phyloP scores from a whole-genome alignment of 495 filamentous ascomycete species.

The Talaromyces thailandensis region DNA sequence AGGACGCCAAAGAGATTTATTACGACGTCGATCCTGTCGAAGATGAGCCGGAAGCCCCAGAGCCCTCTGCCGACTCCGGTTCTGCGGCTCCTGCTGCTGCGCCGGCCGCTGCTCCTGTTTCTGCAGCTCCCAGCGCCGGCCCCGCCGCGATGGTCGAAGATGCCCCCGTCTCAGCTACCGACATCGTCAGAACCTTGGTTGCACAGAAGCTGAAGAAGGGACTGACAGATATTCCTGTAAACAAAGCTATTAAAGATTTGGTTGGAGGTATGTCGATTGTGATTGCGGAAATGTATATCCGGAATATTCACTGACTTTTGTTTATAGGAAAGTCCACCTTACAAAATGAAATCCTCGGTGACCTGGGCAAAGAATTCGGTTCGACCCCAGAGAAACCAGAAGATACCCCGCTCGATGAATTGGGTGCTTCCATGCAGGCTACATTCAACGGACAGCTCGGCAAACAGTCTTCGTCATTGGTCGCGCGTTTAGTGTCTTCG shows the following conservation, averaged over 20 bases:
- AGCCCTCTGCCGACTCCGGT: slow-evolving; percentile 25
- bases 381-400: slow-evolving; percentile 98
- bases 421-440: slow-evolving; percentile 91
- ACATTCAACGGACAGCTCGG: slow-evolving; percentile 97
- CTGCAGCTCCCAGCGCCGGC: slow-evolving; percentile 62
- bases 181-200: slow-evolving; percentile 81
- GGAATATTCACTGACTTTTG: neutral
- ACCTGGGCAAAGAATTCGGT: slow-evolving; percentile 96
- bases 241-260: slow-evolving; percentile 97
- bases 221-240: slow-evolving; percentile 77
- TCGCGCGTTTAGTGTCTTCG: slow-evolving; percentile 89
- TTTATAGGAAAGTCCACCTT: slow-evolving; percentile 91
- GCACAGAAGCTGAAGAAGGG: slow-evolving; percentile 99
- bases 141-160: slow-evolving; percentile 87
- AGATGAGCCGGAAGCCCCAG: slow-evolving; percentile 64
- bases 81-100: slow-evolving; percentile 29
- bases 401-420: slow-evolving; percentile 91
- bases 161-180: slow-evolving; percentile 74
- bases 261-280: slow-evolving; percentile 75
- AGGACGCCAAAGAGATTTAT: slow-evolving; percentile 98
- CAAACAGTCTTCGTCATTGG: slow-evolving; percentile 89
- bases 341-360: slow-evolving; percentile 91
- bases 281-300: neutral
- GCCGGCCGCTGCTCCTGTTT: slow-evolving; percentile 43
- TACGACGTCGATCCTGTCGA: slow-evolving; percentile 96